Conservation (phyloP, 495 filamentous ascomycete genomes). For the Chaetomium fimeti region DNA sequence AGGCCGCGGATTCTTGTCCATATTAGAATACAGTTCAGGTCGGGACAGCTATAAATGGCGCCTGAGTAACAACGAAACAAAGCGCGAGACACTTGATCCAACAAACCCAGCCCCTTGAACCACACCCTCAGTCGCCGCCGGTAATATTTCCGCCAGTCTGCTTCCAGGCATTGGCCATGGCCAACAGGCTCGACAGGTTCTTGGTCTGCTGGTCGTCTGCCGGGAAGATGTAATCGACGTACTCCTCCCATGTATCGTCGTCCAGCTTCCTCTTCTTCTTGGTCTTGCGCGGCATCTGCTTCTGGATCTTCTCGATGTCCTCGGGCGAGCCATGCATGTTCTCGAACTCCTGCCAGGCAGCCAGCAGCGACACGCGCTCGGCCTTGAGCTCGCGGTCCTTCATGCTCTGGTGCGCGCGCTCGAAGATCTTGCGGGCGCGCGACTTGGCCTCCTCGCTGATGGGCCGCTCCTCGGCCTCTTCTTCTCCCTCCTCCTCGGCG, state of each 20-base stretch:
- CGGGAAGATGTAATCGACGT: conserved; percentile 95
- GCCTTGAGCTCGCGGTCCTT: conserved; percentile 92
- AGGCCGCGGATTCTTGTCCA: background rate
- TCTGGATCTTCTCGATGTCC: conserved; percentile 80
- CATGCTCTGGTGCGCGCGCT: conserved; percentile 81
- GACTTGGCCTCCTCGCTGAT: conserved; percentile 80
- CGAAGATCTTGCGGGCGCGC: conserved; percentile 79
- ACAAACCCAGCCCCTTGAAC: background rate
- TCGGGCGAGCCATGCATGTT: conserved; percentile 71
- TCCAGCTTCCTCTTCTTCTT: conserved; percentile 94
- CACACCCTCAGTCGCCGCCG: conserved; percentile 17
- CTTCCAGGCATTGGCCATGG: conserved; percentile 89
- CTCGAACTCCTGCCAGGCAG: conserved; percentile 90
- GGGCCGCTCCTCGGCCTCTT: conserved; percentile 56
- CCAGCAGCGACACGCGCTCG: conserved; percentile 85
- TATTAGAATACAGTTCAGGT: background rate
- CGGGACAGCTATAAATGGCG: background rate
- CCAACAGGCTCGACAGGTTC: conserved; percentile 77
- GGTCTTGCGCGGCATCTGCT: conserved; percentile 88
- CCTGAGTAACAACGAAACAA: background rate
- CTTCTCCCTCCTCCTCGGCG: conserved; percentile 52
- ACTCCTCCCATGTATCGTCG: conserved; percentile 95
- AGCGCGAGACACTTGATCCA: background rate
- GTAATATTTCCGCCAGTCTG: conserved; percentile 49
- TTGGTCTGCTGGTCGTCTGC: conserved; percentile 88